Conservation (phyloP, 371 early-diverging fungal genomes). For the Chytridiales sp. region DNA sequence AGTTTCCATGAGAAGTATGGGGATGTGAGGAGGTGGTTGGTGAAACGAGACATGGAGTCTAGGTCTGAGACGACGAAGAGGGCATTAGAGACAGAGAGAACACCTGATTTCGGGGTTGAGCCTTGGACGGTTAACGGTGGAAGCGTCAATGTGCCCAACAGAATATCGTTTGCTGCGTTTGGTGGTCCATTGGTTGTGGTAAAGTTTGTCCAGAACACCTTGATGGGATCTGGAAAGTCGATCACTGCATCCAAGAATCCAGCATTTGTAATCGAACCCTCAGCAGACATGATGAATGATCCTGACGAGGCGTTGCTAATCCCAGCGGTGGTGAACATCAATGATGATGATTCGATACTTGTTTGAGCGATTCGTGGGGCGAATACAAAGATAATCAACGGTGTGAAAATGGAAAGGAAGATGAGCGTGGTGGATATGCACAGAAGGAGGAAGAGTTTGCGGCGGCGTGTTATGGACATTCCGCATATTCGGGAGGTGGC, state of each 20-base stretch:
- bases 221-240: conserved; percentile 52
- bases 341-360: too few species aligned
- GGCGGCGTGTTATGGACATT: too few species aligned
- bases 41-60: conserved; percentile 13
- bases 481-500: too few species aligned
- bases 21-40: conserved; percentile 11
- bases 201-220: conserved; percentile 48
- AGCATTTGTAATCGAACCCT: conserved; percentile 55
- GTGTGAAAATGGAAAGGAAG: too few species aligned
- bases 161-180: conserved; percentile 39
- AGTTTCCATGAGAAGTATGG: conserved; percentile 19
- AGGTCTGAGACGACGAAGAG: conserved; percentile 2
- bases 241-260: conserved; percentile 61
- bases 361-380: too few species aligned
- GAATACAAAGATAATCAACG: too few species aligned
- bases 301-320: conserved; percentile 51
- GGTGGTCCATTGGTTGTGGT: conserved; percentile 30
- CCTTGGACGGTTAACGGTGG: conserved; percentile 12
- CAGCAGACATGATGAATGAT: conserved; percentile 50
- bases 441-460: too few species aligned
- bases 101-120: conserved; percentile 9
- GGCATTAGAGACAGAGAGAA: conserved; percentile 2
- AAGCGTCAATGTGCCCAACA: conserved; percentile 15
- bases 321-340: conserved; percentile 47
- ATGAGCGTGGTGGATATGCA: too few species aligned